Evolutionary conservation across 148 eudicot species (phyloP).

Genomic region (Persicaria maculosa): DNA sequence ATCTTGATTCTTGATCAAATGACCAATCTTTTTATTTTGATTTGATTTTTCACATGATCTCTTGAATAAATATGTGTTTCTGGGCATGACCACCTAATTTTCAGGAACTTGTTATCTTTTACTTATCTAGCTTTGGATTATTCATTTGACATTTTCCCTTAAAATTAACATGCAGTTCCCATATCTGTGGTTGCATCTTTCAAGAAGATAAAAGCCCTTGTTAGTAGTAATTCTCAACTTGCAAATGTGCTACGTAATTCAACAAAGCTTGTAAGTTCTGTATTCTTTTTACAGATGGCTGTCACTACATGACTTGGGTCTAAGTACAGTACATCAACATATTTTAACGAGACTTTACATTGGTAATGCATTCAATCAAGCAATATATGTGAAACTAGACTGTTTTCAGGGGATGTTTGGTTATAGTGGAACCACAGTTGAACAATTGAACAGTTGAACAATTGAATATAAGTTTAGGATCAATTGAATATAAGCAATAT

Average conservation of each 20-base stretch:
- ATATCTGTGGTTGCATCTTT: conserved; percentile 81
- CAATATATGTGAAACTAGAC: no score
- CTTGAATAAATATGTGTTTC: neutral
- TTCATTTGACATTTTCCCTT: neutral
- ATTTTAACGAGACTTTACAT: no score
- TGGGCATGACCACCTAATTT: neutral
- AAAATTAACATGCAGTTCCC: conserved; percentile 49
- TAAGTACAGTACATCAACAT: neutral
- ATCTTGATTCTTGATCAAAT: no score
- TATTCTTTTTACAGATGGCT: neutral
- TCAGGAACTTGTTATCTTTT: neutral
- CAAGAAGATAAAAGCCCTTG: conserved; percentile 83
- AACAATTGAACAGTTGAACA: no score
- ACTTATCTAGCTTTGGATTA: neutral
- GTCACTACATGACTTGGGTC: neutral
- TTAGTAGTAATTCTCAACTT: conserved; percentile 69
- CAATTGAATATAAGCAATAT: no score
- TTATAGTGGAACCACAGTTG: neutral
- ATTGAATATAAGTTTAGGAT: neutral
- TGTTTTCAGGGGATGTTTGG: no score
- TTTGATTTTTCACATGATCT: neutral
- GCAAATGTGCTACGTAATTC: conserved; percentile 72
- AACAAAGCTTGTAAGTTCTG: conserved; percentile 64
- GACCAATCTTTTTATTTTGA: no score
- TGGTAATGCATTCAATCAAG: no score